Evolutionary conservation across 345 rosid species (phyloP).

Genomic region (Eutrema heterophyllum): DNA sequence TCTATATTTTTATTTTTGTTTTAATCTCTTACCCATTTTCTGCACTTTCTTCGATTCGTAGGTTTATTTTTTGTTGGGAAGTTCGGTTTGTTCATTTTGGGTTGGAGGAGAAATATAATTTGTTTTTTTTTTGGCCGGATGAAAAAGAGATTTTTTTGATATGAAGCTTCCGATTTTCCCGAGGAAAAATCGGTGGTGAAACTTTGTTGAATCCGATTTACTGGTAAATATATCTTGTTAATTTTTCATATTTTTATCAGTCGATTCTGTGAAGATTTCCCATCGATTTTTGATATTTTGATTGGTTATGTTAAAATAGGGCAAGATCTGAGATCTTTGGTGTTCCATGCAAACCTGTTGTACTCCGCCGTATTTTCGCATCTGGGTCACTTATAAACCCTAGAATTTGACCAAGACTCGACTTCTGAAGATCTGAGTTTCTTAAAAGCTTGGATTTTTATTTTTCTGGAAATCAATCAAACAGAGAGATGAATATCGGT

Average conservation of each 20-base stretch:
- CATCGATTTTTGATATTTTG: neutral
- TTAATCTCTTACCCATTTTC: neutral
- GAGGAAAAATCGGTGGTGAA: neutral
- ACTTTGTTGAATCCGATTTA: neutral
- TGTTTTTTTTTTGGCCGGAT: neutral
- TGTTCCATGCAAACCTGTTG: conserved; percentile 30
- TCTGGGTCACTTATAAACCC: conserved; percentile 9
- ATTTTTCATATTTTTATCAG: neutral
- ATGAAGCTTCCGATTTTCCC: neutral
- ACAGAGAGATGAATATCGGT: conserved; percentile 25
- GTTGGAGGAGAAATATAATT: neutral
- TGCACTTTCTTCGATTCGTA: neutral
- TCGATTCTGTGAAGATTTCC: neutral
- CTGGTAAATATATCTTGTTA: neutral
- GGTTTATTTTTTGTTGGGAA: neutral
- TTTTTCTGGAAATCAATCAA: conserved; percentile 20
- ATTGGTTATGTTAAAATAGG: neutral
- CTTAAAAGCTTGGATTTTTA: neutral
- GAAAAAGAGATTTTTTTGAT: neutral
- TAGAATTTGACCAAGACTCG: neutral
- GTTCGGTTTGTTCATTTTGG: conserved; percentile 8
- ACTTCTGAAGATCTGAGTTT: conserved; percentile 11
- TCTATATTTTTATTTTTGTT: neutral
- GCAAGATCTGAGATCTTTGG: conserved; percentile 32
- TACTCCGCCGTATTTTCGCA: neutral